Percentiles rank a stretch among this genome's conserved stretches.
phyloP scores from a whole-genome alignment of 2,329 filamentous ascomycete genomes.

The Podosphaera xanthii region DNA sequence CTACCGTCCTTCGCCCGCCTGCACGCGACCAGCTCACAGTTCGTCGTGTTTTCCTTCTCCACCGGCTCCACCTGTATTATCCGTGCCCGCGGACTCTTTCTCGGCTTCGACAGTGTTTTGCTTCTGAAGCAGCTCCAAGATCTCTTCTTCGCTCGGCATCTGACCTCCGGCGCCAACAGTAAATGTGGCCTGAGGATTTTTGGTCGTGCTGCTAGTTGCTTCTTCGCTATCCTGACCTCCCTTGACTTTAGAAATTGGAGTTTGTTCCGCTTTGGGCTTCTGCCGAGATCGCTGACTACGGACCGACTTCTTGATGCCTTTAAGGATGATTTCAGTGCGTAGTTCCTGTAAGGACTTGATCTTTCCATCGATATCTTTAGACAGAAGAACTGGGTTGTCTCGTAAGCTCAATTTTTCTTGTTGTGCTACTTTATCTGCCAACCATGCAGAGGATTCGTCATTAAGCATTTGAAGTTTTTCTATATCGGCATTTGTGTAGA shows the following conservation, averaged over 20 bases:
- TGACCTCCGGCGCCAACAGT: slow-evolving; percentile 21
- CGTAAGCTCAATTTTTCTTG: slow-evolving; percentile 48
- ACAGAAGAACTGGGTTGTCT: slow-evolving; percentile 52
- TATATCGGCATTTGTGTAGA: slow-evolving; percentile 55
- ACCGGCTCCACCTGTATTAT: neutral
- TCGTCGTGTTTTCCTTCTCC: slow-evolving; percentile 7
- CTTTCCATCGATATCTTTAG: slow-evolving; percentile 48
- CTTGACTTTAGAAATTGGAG: slow-evolving; percentile 17
- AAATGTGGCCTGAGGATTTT: slow-evolving; percentile 11
- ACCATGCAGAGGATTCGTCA: slow-evolving; percentile 45
- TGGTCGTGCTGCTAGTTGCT: slow-evolving; percentile 1
- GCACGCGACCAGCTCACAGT: slow-evolving; percentile 4
- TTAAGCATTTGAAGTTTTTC: slow-evolving; percentile 37
- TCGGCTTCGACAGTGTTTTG: slow-evolving; percentile 4
- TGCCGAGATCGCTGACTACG: slow-evolving; percentile 19
- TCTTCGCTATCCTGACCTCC: slow-evolving; percentile 17
- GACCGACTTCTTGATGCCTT: slow-evolving; percentile 33
- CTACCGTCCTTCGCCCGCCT: too few species aligned
- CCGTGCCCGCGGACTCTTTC: slow-evolving; percentile 2
- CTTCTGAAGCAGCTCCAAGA: slow-evolving; percentile 30
- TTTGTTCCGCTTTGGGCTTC: slow-evolving; percentile 19
- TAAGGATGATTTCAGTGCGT: slow-evolving; percentile 47
- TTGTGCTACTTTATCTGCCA: slow-evolving; percentile 43
- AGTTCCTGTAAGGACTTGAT: slow-evolving; percentile 49
- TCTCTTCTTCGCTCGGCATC: slow-evolving; percentile 24